A percentile compares a stretch with the other conserved stretches of the same genome.
These are phyloP conservation scores for Calonectria pauciramosa DNA, from an alignment of 2,329 filamentous ascomycete genomes.

Conservation along the genomic window DNA sequence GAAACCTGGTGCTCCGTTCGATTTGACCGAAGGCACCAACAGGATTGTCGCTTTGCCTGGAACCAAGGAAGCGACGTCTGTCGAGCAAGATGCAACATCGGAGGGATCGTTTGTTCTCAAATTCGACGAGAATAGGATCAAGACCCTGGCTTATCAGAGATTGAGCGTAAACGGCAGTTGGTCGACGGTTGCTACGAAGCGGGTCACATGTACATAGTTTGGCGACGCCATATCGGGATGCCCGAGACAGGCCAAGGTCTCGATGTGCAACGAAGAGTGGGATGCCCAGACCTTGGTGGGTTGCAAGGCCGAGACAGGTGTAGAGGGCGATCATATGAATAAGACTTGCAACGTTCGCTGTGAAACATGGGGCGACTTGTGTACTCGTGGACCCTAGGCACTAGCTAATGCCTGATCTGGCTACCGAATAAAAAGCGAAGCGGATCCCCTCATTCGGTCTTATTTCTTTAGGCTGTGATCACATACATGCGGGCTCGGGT, in stretches of 20 bases:
- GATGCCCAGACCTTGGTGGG: neutral
- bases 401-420: neutral
- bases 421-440: neutral
- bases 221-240: too few relatives aligned
- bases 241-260: too few relatives aligned
- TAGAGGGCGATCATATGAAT: neutral
- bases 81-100: neutral
- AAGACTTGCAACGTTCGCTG: neutral
- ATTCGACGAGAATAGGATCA: conserved; percentile 13
- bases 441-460: neutral
- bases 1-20: conserved; percentile 28
- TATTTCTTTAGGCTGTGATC: neutral
- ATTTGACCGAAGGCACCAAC: conserved; percentile 34
- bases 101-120: conserved; percentile 15
- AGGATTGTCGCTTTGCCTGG: conserved; percentile 30
- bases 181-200: conserved; percentile 25
- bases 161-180: conserved; percentile 29
- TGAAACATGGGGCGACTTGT: neutral
- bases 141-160: conserved; percentile 31
- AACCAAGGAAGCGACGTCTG: neutral
- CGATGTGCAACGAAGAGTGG: neutral
- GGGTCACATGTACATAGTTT: neutral
- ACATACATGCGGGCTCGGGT: neutral
- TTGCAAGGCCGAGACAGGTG: neutral
- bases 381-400: neutral